phyloP scores from a whole-genome alignment of 2,329 filamentous ascomycete species.

The Emericellopsis cladophorae region DNA sequence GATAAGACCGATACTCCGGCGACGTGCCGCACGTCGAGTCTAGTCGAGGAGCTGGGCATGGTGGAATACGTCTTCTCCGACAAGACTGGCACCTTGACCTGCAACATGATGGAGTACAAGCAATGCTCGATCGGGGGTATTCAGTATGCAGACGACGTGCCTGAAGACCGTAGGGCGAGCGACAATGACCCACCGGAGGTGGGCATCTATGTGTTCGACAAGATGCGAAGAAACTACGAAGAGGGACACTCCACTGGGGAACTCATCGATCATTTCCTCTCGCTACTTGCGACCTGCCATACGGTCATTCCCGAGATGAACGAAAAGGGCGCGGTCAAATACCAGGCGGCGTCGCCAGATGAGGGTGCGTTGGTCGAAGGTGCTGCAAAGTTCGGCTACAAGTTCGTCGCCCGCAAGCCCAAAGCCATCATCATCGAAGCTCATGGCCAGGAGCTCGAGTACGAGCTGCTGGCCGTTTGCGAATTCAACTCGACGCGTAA shows the following conservation, averaged over 20 bases:
- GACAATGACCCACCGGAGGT: conserved; percentile 65
- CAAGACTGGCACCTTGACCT: conserved; percentile 95
- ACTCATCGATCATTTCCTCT: conserved; percentile 67
- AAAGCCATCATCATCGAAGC: conserved; percentile 74
- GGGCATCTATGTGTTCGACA: conserved; percentile 76
- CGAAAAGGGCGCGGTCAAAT: conserved; percentile 79
- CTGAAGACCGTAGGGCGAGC: conserved; percentile 76
- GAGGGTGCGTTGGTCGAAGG: conserved; percentile 95
- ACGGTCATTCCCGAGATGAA: conserved; percentile 90
- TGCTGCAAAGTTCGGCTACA: conserved; percentile 74
- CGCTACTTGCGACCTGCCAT: conserved; percentile 80
- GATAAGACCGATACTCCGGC: conserved; percentile 90
- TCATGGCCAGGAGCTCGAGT: conserved; percentile 61
- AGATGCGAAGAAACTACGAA: conserved; percentile 56
- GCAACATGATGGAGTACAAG: conserved; percentile 97
- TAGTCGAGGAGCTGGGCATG: conserved; percentile 95
- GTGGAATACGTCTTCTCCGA: conserved; percentile 98
- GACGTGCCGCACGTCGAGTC: conserved; percentile 87
- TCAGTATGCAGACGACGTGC: conserved; percentile 84
- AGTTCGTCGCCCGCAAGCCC: conserved; percentile 82
- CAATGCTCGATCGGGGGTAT: conserved; percentile 88
- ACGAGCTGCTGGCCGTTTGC: conserved; percentile 89
- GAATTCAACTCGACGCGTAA: conserved; percentile 94
- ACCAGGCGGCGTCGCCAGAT: conserved; percentile 93
- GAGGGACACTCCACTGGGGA: conserved; percentile 34